A percentile compares a stretch with the other conserved stretches of the same genome.
These are phyloP conservation scores for Geotrichum siamense DNA, from an alignment of 1,139 yeast genomes.

Conservation along the genomic window DNA sequence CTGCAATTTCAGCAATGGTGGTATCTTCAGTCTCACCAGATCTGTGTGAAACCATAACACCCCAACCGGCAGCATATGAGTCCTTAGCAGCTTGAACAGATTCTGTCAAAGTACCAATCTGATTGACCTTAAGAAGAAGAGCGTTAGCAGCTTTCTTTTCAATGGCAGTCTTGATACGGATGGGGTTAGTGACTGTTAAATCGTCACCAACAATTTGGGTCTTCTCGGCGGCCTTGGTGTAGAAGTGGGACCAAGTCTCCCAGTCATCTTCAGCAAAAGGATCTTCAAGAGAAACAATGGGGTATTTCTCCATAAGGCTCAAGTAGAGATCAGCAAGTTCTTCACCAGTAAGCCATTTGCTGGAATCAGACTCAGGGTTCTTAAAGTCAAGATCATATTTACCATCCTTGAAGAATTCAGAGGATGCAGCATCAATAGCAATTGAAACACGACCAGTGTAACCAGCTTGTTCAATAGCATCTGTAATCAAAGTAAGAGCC, in stretches of 20 bases:
- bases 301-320: conserved; percentile 74
- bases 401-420: conserved; percentile 94
- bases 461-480: conserved; percentile 84
- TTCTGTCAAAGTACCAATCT: conserved; percentile 82
- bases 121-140: conserved; percentile 88
- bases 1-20: conserved; percentile 92
- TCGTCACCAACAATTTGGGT: conserved; percentile 94
- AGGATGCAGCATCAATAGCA: conserved; percentile 92
- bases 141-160: conserved; percentile 92
- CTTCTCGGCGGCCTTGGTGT: conserved; percentile 52
- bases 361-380: conserved; percentile 81
- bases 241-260: conserved; percentile 92
- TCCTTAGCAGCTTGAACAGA: conserved; percentile 89
- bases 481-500: conserved; percentile 86
- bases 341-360: conserved; percentile 84
- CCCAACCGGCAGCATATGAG: conserved; percentile 90
- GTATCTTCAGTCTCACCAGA: conserved; percentile 99
- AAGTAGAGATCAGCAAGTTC: conserved; percentile 79
- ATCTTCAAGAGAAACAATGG: conserved; percentile 95
- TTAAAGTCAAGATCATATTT: conserved; percentile 95
- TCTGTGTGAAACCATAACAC: conserved; percentile 96
- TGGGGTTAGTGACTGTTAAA: conserved; percentile 95
- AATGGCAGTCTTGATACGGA: conserved; percentile 87
- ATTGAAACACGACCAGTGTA: conserved; percentile 84
- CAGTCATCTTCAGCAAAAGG: conserved; percentile 99